Conservation (phyloP, 1,284 basidiomycete species). For the Cryptococcus maquisensis region DNA sequence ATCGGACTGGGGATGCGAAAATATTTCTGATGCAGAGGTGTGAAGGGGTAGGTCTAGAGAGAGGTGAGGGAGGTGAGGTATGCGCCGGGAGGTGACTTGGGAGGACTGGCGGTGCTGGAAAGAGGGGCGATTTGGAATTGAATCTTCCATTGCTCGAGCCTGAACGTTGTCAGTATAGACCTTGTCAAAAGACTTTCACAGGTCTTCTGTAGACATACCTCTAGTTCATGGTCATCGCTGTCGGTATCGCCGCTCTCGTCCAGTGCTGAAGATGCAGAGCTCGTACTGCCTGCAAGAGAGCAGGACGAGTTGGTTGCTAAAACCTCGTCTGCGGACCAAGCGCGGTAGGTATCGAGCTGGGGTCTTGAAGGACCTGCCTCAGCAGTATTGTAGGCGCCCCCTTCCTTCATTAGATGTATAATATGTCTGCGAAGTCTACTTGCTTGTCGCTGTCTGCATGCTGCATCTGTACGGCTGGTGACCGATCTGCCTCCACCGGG, state of each 20-base stretch:
- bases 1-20: slow-evolving; percentile 3
- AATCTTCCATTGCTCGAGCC: slow-evolving; percentile 11
- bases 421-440: neutral
- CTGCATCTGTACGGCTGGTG: no score
- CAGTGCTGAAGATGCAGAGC: neutral
- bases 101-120: neutral
- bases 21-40: slow-evolving; percentile 24
- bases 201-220: neutral
- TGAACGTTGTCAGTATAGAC: neutral
- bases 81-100: neutral
- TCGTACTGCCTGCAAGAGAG: neutral
- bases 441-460: neutral
- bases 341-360: neutral
- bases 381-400: slow-evolving; percentile 9
- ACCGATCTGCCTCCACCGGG: neutral
- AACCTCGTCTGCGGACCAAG: neutral
- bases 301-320: neutral
- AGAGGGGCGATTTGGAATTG: neutral
- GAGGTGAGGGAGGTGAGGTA: neutral
- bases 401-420: slow-evolving; percentile 11
- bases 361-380: slow-evolving; percentile 18
- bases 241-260: neutral
- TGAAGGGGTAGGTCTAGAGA: slow-evolving; percentile 9
- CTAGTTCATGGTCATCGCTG: slow-evolving; percentile 3
- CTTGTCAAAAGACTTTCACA: neutral